phyloP scores from a whole-genome alignment of 305 asterid genomes.

The Fraxinus sp. region DNA sequence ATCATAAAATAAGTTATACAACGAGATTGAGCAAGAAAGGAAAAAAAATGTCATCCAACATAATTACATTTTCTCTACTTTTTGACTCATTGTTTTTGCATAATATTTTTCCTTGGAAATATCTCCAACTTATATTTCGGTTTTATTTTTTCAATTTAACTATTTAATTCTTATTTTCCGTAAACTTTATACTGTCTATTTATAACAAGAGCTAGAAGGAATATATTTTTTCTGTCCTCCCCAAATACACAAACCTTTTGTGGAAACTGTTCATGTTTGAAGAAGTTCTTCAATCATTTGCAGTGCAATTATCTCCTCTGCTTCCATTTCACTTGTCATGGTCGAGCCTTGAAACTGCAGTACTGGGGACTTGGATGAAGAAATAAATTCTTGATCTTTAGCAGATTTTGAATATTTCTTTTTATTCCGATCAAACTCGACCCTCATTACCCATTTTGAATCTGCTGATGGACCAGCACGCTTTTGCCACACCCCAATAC shows the following conservation, averaged over 20 bases:
- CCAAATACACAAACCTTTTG: no score
- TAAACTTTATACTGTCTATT: no score
- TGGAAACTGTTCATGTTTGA: slow-evolving; percentile 7
- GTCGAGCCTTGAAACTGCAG: neutral
- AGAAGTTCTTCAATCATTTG: slow-evolving; percentile 50
- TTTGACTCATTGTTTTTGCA: no score
- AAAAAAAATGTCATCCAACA: neutral
- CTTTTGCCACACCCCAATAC: slow-evolving; percentile 50
- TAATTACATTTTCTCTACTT: no score
- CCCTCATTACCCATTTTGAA: slow-evolving; percentile 44
- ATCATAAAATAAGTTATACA: no score
- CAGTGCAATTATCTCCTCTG: slow-evolving; percentile 41
- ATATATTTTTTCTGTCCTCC: no score
- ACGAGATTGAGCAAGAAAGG: no score
- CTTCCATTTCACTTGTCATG: slow-evolving; percentile 32
- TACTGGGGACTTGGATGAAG: neutral
- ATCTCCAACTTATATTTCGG: neutral
- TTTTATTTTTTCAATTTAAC: no score
- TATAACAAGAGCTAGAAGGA: no score
- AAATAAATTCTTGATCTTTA: neutral
- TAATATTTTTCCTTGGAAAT: neutral
- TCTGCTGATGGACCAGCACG: slow-evolving; percentile 43
- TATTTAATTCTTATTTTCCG: no score
- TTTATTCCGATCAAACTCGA: slow-evolving; percentile 27
- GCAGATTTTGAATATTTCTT: neutral